Conservation (phyloP, 208 protist genomes). For the Leishmania aethiopica region DNA sequence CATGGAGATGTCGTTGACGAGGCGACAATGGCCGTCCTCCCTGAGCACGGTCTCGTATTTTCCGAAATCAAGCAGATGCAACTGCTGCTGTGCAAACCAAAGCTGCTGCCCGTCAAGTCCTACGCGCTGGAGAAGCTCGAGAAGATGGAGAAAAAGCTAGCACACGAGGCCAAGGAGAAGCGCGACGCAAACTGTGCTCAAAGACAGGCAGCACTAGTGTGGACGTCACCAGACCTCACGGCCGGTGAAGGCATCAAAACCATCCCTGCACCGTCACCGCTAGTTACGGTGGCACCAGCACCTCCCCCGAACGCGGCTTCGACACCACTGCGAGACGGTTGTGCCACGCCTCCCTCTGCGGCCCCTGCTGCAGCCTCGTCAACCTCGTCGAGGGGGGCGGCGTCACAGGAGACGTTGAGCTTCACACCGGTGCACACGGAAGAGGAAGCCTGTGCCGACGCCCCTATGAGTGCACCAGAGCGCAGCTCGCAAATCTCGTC, state of each 20-base stretch:
- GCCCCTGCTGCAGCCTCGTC: neutral
- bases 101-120: slow-evolving; percentile 97
- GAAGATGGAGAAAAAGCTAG: slow-evolving; percentile 82
- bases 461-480: slow-evolving; percentile 18
- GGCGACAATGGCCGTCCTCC: slow-evolving; percentile 63
- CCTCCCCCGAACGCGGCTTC: neutral
- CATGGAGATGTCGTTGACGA: slow-evolving; percentile 4
- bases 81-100: slow-evolving; percentile 95
- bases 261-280: neutral
- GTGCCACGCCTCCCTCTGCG: neutral
- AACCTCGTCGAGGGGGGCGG: neutral
- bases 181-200: slow-evolving; percentile 40
- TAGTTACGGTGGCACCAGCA: neutral
- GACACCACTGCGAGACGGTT: neutral
- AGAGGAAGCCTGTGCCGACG: slow-evolving; percentile 11
- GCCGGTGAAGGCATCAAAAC: neutral
- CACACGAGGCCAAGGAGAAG: slow-evolving; percentile 49
- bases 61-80: slow-evolving; percentile 70
- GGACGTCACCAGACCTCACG: slow-evolving; percentile 22
- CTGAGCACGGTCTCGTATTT: slow-evolving; percentile 84
- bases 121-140: slow-evolving; percentile 94
- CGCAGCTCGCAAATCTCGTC: neutral
- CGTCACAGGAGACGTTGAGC: slow-evolving; percentile 5
- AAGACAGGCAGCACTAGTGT: slow-evolving; percentile 31
- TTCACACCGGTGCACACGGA: slow-evolving; percentile 7